These are phyloP conservation scores for Posidonia australis DNA, from an alignment of 106 monocot species.

Conservation along the genomic window DNA sequence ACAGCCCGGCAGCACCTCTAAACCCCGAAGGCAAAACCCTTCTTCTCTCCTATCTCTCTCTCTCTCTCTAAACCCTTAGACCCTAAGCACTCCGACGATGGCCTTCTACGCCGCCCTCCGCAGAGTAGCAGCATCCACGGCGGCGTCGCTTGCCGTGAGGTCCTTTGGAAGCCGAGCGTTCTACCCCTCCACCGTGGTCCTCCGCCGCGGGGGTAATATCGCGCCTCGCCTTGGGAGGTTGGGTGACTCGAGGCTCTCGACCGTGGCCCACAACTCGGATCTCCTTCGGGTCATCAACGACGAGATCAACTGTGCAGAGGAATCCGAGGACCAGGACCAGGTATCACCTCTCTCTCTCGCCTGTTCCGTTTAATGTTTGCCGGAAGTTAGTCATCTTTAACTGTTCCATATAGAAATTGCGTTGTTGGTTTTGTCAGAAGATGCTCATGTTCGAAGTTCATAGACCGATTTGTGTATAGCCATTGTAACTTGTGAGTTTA, in stretches of 20 bases:
- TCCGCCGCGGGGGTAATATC: background rate
- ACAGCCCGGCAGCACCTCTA: no score
- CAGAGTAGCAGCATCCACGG: background rate
- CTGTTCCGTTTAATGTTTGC: no score
- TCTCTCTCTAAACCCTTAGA: slow-evolving; percentile 2
- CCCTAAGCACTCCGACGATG: background rate
- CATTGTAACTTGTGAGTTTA: no score
- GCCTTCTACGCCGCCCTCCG: slow-evolving; percentile 1
- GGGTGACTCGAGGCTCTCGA: background rate
- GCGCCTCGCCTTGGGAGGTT: background rate
- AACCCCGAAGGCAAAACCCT: no score
- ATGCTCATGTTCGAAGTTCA: no score
- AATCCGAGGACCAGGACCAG: slow-evolving; percentile 58
- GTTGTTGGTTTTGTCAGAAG: no score
- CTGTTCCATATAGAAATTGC: no score
- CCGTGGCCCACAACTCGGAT: slow-evolving; percentile 11
- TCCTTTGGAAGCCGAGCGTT: background rate
- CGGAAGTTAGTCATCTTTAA: no score
- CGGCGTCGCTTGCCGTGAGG: background rate
- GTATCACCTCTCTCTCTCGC: slow-evolving; percentile 2
- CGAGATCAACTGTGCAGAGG: slow-evolving; percentile 78
- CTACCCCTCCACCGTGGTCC: background rate
- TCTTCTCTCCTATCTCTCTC: no score
- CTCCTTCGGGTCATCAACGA: slow-evolving; percentile 49
- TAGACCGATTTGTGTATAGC: no score